A percentile compares a stretch with the other conserved stretches of the same genome.
Evolutionary conservation across 495 filamentous ascomycete species (phyloP).

Genomic region (Aspergillus biplanus): DNA sequence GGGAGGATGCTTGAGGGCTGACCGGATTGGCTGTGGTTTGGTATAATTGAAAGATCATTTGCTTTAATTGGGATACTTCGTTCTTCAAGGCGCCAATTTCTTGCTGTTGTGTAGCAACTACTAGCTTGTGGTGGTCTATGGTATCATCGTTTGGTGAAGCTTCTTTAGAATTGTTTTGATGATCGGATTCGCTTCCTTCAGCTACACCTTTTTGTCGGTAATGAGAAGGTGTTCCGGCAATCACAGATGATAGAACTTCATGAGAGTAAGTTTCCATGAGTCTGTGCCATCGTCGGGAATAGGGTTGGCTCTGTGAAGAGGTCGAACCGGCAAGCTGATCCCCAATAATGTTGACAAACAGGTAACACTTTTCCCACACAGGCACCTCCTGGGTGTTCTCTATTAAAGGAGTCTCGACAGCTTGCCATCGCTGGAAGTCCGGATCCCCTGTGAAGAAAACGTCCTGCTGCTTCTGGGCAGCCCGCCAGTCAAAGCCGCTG

Average conservation of each 20-base stretch:
- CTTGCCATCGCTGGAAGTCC: conserved; percentile 32
- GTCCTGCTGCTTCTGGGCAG: conserved; percentile 34
- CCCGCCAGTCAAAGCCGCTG: conserved; percentile 40
- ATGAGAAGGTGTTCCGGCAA: conserved; percentile 18
- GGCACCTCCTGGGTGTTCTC: conserved; percentile 24
- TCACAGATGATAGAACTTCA: conserved; percentile 29
- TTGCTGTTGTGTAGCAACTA: conserved; percentile 19
- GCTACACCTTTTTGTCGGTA: not conserved
- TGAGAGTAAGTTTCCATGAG: conserved; percentile 34
- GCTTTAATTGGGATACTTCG: conserved; percentile 40
- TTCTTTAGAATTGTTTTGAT: not conserved
- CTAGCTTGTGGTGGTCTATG: not conserved
- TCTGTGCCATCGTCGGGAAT: conserved; percentile 25
- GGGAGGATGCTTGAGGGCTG: conserved; percentile 2
- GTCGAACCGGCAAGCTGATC: conserved; percentile 32
- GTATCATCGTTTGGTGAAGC: not conserved
- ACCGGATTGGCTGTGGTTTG: conserved; percentile 8
- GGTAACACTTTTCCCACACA: conserved; percentile 41
- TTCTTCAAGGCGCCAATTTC: conserved; percentile 36
- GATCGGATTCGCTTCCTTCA: not conserved
- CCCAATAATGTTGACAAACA: conserved; percentile 35
- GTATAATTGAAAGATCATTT: conserved; percentile 38
- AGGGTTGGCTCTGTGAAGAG: conserved; percentile 19
- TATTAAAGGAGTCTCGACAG: conserved; percentile 26
- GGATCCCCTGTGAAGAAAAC: conserved; percentile 31